Conservation (phyloP, 371 early-diverging fungal genomes). For the Polyrhizophydium stewartii region DNA sequence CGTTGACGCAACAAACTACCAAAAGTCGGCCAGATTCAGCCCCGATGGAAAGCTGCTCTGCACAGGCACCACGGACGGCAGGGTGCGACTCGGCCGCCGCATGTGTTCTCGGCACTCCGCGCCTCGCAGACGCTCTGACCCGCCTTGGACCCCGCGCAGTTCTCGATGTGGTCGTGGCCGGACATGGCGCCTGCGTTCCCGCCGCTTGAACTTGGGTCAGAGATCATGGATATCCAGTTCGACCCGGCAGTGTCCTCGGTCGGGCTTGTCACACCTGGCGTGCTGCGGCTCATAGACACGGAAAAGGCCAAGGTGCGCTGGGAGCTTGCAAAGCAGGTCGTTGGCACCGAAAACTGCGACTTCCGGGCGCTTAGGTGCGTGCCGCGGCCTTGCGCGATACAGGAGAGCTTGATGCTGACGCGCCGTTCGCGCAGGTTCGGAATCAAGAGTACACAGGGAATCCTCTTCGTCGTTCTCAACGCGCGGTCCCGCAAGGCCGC, state of each 20-base stretch:
- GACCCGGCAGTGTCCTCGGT: conserved; percentile 22
- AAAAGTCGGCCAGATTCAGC: conserved; percentile 34
- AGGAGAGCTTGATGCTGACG: too few species aligned
- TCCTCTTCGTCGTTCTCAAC: conserved; percentile 35
- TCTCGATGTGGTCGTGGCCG: conserved; percentile 35
- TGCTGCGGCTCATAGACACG: conserved; percentile 21
- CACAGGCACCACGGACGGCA: conserved; percentile 44
- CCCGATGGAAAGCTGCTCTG: conserved; percentile 33
- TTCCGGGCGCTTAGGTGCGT: conserved; percentile 24
- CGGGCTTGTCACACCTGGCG: conserved; percentile 20
- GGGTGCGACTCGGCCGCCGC: conserved; percentile 15
- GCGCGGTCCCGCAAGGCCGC: conserved; percentile 29
- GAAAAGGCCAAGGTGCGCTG: conserved; percentile 31
- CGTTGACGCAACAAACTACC: conserved; percentile 13
- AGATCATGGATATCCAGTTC: conserved; percentile 38
- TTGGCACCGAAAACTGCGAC: conserved; percentile 18
- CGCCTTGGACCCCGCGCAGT: conserved; percentile 6
- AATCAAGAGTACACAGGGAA: conserved; percentile 19
- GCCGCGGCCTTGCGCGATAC: too few species aligned
- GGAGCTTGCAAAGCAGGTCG: conserved; percentile 25
- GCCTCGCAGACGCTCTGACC: not conserved
- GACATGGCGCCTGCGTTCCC: conserved; percentile 18
- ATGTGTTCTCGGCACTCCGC: not conserved
- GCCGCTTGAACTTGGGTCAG: conserved; percentile 25
- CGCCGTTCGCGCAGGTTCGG: conserved; percentile 31